Conservation (phyloP, 257 asterid genomes). For the Fraxinus excelsior region DNA sequence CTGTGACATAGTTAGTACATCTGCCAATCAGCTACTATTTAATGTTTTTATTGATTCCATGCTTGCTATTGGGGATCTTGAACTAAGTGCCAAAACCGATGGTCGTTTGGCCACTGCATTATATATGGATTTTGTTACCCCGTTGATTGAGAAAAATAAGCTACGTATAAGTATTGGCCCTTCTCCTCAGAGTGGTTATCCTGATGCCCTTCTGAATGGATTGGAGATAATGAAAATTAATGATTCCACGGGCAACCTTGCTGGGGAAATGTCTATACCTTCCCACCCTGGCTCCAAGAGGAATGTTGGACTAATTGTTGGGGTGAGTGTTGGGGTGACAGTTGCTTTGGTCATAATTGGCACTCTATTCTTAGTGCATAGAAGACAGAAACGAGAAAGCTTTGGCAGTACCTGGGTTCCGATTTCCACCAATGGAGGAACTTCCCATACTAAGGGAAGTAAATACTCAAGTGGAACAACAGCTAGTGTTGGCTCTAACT, state of each 20-base stretch:
- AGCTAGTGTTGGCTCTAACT: conserved; percentile 51
- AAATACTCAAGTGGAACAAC: conserved; percentile 75
- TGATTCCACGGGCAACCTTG: conserved; percentile 62
- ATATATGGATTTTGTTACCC: conserved; percentile 61
- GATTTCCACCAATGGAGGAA: conserved; percentile 55
- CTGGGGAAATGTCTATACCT: conserved; percentile 43
- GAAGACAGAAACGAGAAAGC: conserved; percentile 46
- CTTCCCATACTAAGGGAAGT: conserved; percentile 63
- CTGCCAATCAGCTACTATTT: conserved; percentile 57
- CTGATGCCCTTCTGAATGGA: conserved; percentile 71
- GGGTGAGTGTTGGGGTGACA: conserved; percentile 53
- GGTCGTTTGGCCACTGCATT: conserved; percentile 57
- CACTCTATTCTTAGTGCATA: conserved; percentile 31
- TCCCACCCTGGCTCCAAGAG: conserved; percentile 39
- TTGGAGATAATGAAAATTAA: conserved; percentile 77
- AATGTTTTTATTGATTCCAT: conserved; percentile 52
- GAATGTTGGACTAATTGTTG: conserved; percentile 63
- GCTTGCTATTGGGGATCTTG: conserved; percentile 50
- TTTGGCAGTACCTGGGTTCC: conserved; percentile 66
- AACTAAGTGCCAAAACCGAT: conserved; percentile 28
- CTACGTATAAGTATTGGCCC: conserved; percentile 73
- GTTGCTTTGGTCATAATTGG: conserved; percentile 37
- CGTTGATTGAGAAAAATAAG: conserved; percentile 31
- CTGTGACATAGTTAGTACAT: conserved; percentile 68
- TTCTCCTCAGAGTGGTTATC: conserved; percentile 39